Evolutionary conservation across 2,329 filamentous ascomycete genomes (phyloP), one percentile per base, ranked within the genome.

Genomic region (Clonostachys byssicola): DNA sequence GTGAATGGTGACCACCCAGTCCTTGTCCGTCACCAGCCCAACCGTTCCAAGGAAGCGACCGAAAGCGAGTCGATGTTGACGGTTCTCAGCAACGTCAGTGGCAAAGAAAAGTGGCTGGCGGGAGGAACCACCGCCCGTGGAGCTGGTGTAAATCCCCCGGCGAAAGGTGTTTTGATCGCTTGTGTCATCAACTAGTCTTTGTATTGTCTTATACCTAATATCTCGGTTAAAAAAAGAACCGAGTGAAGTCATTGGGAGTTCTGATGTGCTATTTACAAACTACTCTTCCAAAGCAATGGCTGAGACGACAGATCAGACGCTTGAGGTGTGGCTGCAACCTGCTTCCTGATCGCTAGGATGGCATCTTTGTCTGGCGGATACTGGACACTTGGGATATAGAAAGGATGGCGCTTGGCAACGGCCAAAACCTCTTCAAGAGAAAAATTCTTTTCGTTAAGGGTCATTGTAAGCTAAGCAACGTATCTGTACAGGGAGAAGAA

Each of bases 1-100:
- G 47, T 74, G 70, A 2, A 60, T 59, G 1, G 70, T 63, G 20
- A 73, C 16, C 5, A 68, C 59, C 61, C 69, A 70, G 49, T 74
- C 72, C 0, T 58, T 59, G 1, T 54, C 53, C 6, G 59, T 52
- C 2, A 73, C 51, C 0, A 71, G 16, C 1, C 63, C 59, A 5
- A 56, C 56, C 0, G 43, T 52, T 3, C 45, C 53, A 4, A 72
- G 49, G 9, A 72, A 58, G 0, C 54, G 45, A 0, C 69, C 70
- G 12, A 65, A 61, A 0, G 51, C 48, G 5, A 59, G 58, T 42
- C 72, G 56, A 1, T 74, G 72, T 2, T 50, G 51, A 2, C 71
- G 67, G 23, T 72, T 75, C 47, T 75, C 72, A 2, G 51, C 12
- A 0, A 56, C 54, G 49, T 74, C 68, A 0, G 65, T 68, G 0